Base-by-base conservation (phyloP, 768 basidiomycete species). In the Erythrobasidium yunnanense region DNA sequence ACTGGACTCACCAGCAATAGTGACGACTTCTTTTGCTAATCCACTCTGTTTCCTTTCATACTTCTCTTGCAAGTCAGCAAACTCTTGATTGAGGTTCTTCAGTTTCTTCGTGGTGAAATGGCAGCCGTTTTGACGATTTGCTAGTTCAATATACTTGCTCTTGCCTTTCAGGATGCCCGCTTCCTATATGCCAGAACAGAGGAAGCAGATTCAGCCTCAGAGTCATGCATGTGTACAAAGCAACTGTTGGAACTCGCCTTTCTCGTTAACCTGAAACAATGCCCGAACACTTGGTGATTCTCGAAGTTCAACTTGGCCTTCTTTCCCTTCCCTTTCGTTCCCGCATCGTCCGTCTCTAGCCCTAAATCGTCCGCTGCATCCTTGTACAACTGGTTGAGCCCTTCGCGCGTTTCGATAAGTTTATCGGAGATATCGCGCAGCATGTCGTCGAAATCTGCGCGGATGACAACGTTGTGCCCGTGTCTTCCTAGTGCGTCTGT, bases 221-320 rank as follows among this genome's bases (percentile, higher is more conserved):
- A 60, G 7, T 56, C 4, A 46, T 20, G 32, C 4, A 66, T 50
- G 30, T n/a, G 63, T 7, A 4, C 1, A 55, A 22, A 52, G 35
- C n/a, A 35, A 8, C 29, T 15, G 30, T n/a, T 58, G 8, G 25
- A 4, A 78, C 84, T 58, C 69, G 91, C 93, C 69, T 85, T 87
- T 74, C 95, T 92, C 0, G 92, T 92, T 47, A 97, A 75, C 27
- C 95, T 79, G 77, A 97, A 88, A 71, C 88, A 91, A 74, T 97
- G 93, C 1, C 91, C 90, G 73, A 93, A 89, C 0, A 84, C 82
- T 63, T 82, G 81, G 57, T 86, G 88, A 71, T 92, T 91, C 78
- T 99, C 95, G 29, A 99, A 79, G 76, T 97, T 95, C 11, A 97
- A 77, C 22, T 65, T 29, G 23, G 32, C 54, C 77, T 96, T 97